Conservation (phyloP, 1,284 basidiomycete genomes). For the Sporisorium sorghi region DNA sequence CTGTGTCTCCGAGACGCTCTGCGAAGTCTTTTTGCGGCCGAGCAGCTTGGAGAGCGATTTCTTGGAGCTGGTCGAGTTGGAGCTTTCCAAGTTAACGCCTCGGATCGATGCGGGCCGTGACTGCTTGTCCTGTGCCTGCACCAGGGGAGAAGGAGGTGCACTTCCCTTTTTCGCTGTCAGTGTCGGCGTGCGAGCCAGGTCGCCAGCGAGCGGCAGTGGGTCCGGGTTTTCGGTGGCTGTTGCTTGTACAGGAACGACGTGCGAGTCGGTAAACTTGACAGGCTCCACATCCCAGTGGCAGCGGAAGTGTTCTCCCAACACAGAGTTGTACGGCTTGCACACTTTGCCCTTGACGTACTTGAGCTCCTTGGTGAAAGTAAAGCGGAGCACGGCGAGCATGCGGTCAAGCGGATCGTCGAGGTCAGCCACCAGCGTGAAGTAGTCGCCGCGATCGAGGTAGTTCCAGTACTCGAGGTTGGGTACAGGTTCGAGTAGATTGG, state of each 20-base stretch:
- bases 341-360: conserved; percentile 88
- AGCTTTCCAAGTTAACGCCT: conserved; percentile 30
- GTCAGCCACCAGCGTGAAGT: conserved; percentile 86
- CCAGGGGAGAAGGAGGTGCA: conserved; percentile 36
- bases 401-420: conserved; percentile 88
- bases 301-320: conserved; percentile 65
- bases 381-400: conserved; percentile 89
- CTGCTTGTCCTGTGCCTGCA: conserved; percentile 39
- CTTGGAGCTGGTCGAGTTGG: conserved; percentile 28
- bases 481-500: conserved; percentile 66
- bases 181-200: conserved; percentile 29
- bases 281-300: conserved; percentile 66
- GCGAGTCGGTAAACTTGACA: conserved; percentile 42
- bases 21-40: conserved; percentile 44
- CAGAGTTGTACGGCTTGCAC: conserved; percentile 84
- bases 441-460: conserved; percentile 90
- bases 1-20: conserved; percentile 22
- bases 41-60: conserved; percentile 52
- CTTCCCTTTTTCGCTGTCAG: conserved; percentile 39
- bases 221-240: conserved; percentile 34
- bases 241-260: conserved; percentile 50
- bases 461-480: conserved; percentile 72
- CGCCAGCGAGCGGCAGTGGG: conserved; percentile 30
- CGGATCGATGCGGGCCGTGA: conserved; percentile 42
- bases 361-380: conserved; percentile 89